Percentiles rank a stretch among this genome's conserved stretches.
These are phyloP conservation scores for Eimeria tenella DNA, from an alignment of 169 alveolate species.

Conservation along the genomic window DNA sequence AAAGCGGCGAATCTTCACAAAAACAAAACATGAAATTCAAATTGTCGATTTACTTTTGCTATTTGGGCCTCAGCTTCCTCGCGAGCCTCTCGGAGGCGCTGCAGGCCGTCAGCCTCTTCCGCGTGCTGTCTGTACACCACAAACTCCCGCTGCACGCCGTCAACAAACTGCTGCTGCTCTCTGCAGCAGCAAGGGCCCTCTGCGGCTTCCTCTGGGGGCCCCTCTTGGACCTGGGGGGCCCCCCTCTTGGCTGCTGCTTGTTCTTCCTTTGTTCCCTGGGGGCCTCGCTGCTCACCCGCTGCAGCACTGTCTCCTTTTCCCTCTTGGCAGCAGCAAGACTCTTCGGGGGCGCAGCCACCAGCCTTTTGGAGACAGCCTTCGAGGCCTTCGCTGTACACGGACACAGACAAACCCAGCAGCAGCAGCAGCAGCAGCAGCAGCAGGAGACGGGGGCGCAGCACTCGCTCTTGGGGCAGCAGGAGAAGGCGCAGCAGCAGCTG, in stretches of 20 bases:
- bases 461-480: too few relatives aligned
- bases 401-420: not conserved
- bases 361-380: slow-evolving; percentile 43
- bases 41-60: too few relatives aligned
- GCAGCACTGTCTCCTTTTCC: not conserved
- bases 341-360: slow-evolving; percentile 56
- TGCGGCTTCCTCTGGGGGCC: slow-evolving; percentile 32
- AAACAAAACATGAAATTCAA: not conserved
- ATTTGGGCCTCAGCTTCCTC: slow-evolving; percentile 10
- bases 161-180: not conserved
- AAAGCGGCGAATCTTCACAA: too few relatives aligned
- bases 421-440: slow-evolving; percentile 10
- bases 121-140: not conserved
- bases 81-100: slow-evolving; percentile 37
- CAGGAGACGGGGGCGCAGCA: too few relatives aligned
- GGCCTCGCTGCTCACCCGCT: slow-evolving; percentile 28
- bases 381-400: slow-evolving; percentile 20
- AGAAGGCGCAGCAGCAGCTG: not conserved
- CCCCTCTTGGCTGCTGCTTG: not conserved
- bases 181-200: not conserved
- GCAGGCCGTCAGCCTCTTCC: not conserved
- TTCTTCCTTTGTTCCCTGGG: slow-evolving; percentile 3
- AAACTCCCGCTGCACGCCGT: not conserved
- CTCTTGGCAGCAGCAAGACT: slow-evolving; percentile 21
- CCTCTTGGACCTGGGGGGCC: not conserved